Conservation (phyloP, 2,329 filamentous ascomycete genomes). For the Anthostomella pinea region DNA sequence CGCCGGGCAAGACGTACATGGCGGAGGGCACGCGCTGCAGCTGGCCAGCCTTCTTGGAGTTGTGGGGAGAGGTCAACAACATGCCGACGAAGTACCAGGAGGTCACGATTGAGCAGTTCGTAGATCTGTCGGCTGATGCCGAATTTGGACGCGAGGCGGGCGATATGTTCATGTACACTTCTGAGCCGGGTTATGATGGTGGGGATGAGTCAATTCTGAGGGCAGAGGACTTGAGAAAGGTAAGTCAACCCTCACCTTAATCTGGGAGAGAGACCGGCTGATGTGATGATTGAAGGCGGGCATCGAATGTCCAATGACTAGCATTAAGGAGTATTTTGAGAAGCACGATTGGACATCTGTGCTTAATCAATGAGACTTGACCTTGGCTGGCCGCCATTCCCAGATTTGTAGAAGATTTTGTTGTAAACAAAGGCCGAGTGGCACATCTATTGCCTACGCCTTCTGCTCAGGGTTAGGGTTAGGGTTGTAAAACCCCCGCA, state of each 20-base stretch:
- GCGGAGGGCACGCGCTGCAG: conserved; percentile 6
- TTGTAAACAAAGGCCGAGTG: no score
- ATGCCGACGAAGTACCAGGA: conserved; percentile 6
- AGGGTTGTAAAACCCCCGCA: no score
- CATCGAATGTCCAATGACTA: conserved; percentile 10
- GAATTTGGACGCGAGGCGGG: conserved; percentile 9
- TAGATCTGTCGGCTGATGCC: conserved; percentile 4
- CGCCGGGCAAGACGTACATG: conserved; percentile 8
- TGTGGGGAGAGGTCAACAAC: conserved; percentile 8
- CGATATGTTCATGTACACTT: conserved; percentile 9
- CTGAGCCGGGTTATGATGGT: conserved; percentile 8
- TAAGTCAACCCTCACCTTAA: conserved; percentile 2
- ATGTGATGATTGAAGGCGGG: conserved; percentile 8
- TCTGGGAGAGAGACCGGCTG: no score
- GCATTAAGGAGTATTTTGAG: conserved; percentile 1
- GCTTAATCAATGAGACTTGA: conserved; percentile 2
- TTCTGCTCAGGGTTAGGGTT: no score
- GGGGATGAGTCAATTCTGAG: conserved; percentile 7
- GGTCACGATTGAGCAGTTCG: conserved; percentile 4
- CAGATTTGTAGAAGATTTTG: conserved; percentile 1
- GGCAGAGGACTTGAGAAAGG: conserved; percentile 9
- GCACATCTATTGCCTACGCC: no score
- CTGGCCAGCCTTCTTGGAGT: conserved; percentile 7
- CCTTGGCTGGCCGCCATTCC: background rate
- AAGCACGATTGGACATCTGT: conserved; percentile 8